Percentiles rank a stretch among this genome's conserved stretches.
These are phyloP conservation scores for Pochonia chlamydosporia DNA, from an alignment of 2,329 filamentous ascomycete species.

Conservation along the genomic window DNA sequence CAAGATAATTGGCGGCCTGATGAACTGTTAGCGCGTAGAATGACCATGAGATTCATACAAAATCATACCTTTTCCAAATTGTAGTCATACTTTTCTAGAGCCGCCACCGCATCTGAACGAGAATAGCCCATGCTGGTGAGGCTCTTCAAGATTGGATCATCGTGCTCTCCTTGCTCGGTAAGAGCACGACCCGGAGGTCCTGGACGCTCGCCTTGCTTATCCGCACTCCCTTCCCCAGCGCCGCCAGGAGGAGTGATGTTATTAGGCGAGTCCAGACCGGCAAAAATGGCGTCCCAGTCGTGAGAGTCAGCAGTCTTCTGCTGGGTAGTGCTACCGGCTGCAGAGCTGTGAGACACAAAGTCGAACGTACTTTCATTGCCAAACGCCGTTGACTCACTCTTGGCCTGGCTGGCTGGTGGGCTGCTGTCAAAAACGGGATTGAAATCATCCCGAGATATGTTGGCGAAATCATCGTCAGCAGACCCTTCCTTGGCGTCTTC, in stretches of 20 bases:
- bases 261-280: slow-evolving; percentile 60
- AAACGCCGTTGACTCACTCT: slow-evolving; percentile 48
- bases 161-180: slow-evolving; percentile 70
- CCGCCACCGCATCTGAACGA: slow-evolving; percentile 65
- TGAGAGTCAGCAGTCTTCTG: slow-evolving; percentile 48
- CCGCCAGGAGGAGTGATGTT: slow-evolving; percentile 19
- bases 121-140: slow-evolving; percentile 86
- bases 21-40: slow-evolving; percentile 11
- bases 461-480: slow-evolving; percentile 74
- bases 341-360: slow-evolving; percentile 40
- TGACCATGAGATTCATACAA: slow-evolving; percentile 1
- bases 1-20: slow-evolving; percentile 50
- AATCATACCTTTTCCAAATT: slow-evolving; percentile 84
- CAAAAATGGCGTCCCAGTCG: slow-evolving; percentile 95
- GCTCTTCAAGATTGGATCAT: slow-evolving; percentile 87
- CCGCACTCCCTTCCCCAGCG: slow-evolving; percentile 3
- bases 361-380: slow-evolving; percentile 53
- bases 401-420: slow-evolving; percentile 47
- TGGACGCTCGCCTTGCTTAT: slow-evolving; percentile 19
- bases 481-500: slow-evolving; percentile 79
- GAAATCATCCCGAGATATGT: slow-evolving; percentile 70
- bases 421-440: slow-evolving; percentile 76
- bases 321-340: slow-evolving; percentile 27
- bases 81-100: slow-evolving; percentile 92
- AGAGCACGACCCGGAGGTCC: slow-evolving; percentile 55